These are phyloP conservation scores for Mucor mucedo DNA, from an alignment of 371 early-diverging fungal species.

Conservation along the genomic window DNA sequence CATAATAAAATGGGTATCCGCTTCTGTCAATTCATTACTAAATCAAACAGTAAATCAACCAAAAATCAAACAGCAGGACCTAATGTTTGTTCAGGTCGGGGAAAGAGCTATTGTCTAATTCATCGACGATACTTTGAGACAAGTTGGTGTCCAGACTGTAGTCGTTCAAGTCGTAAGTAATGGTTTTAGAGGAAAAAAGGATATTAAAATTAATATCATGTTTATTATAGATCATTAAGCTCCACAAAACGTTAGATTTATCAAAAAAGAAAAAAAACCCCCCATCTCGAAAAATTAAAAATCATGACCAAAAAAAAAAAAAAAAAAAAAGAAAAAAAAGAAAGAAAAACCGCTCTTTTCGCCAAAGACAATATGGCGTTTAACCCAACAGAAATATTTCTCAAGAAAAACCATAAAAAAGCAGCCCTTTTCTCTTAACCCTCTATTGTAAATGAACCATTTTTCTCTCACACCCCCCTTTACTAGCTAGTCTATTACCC, in stretches of 20 bases:
- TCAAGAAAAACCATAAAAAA: slow-evolving; percentile 3
- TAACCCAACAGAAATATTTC: neutral
- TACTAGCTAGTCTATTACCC: neutral
- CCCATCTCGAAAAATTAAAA: neutral
- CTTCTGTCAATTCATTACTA: slow-evolving; percentile 17
- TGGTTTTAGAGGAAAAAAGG: neutral
- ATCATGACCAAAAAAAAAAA: neutral
- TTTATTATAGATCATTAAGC: slow-evolving; percentile 9
- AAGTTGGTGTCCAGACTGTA: slow-evolving; percentile 52
- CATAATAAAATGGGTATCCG: slow-evolving; percentile 16
- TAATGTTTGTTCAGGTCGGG: slow-evolving; percentile 35
- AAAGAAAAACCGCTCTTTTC: neutral
- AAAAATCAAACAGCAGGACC: slow-evolving; percentile 8
- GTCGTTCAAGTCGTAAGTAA: slow-evolving; percentile 38
- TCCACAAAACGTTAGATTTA: slow-evolving; percentile 3
- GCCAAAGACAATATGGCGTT: neutral
- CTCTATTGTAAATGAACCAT: slow-evolving; percentile 17
- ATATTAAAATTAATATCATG: neutral
- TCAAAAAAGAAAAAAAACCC: neutral
- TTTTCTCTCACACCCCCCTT: slow-evolving; percentile 7
- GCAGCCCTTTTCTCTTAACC: neutral
- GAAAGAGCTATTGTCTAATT: slow-evolving; percentile 47
- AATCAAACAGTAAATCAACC: slow-evolving; percentile 15
- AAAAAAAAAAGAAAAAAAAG: neutral
- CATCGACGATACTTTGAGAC: slow-evolving; percentile 53